Base-by-base conservation (phyloP, 768 basidiomycete species). In the Rubroboletus satanas region DNA sequence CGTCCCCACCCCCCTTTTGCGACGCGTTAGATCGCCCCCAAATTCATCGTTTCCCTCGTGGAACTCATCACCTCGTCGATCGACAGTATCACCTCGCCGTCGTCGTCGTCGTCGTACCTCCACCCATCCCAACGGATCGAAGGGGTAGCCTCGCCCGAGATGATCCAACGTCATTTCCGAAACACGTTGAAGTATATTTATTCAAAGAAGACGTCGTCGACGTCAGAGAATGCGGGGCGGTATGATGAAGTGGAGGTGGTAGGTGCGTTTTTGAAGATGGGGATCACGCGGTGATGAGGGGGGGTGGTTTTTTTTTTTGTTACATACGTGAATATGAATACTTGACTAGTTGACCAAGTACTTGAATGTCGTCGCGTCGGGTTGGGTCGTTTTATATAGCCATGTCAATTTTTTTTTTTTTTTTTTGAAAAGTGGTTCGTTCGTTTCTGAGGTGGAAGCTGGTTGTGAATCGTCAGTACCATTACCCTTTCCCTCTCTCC, bases 31-130 rank as follows among this genome's bases (percentile, higher is more conserved):
- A 80, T 96, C 52, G 93, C 94, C 31, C 85, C 96, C 11, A 97
- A 97, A 76, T 98, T 96, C 63, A 87, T 98, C 58, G 98, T 96
- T 72, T 93, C 90, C 57, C 82, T 99, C 42, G 93, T 98, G 17
- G 96, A 98, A 64, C 81, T 98, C 18, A 95, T 99, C 71, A 91
- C 93, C 1, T 87, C 89, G 7, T 93, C 89, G 64, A 93, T 98
- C 68, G 97, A 99, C 74, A 85, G 82, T 58, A 91, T 98, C 62
- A 82, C 87, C 36, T 88, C 89, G 1, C 85, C 88, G 17, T 57
- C 64, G 0, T 68, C 58, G 0, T 61, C 66, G 0, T 39, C 64
- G 1, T 70, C 69, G 1, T 91, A 95, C 66, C 83, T 93, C 2
- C 93, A 96, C 64, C 90, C 93, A 0, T 86, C 91, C 0, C 86